Percentiles rank a stretch among this genome's conserved stretches.
phyloP scores from a whole-genome alignment of 352 stramenopile genomes.

The Globisporangium paroecandrum region DNA sequence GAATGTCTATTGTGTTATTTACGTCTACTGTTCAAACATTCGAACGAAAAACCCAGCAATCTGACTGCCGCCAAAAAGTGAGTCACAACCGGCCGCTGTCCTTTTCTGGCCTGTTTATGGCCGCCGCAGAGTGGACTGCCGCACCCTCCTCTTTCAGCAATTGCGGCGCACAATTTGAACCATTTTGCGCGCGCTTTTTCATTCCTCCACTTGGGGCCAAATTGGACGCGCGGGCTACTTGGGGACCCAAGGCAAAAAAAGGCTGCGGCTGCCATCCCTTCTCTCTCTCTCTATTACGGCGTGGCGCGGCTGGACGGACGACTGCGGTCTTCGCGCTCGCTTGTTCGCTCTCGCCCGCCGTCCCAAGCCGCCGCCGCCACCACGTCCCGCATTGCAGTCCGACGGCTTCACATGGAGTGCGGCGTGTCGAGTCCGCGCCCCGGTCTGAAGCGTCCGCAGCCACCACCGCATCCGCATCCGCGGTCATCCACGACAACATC shows the following conservation, averaged over 20 bases:
- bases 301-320: background rate
- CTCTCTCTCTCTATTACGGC: background rate
- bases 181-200: too few species aligned
- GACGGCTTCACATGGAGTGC: conserved; percentile 16
- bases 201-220: too few species aligned
- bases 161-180: too few species aligned
- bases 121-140: too few species aligned
- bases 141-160: too few species aligned
- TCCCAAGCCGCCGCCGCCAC: background rate
- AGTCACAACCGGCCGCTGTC: too few species aligned
- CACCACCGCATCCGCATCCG: background rate
- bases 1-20: background rate
- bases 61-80: too few species aligned
- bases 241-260: background rate
- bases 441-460: background rate
- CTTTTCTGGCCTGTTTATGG: too few species aligned
- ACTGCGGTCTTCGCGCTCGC: conserved; percentile 5
- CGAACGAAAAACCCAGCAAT: too few species aligned
- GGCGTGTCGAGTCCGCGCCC: background rate
- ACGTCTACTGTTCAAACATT: background rate
- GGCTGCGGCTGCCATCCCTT: too few species aligned
- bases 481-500: background rate
- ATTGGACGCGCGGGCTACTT: too few species aligned
- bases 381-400: conserved; percentile 16
- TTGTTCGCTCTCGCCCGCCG: background rate